These are phyloP conservation scores for Fusarium dlaminii DNA, from an alignment of 2,329 filamentous ascomycete genomes.

Conservation along the genomic window DNA sequence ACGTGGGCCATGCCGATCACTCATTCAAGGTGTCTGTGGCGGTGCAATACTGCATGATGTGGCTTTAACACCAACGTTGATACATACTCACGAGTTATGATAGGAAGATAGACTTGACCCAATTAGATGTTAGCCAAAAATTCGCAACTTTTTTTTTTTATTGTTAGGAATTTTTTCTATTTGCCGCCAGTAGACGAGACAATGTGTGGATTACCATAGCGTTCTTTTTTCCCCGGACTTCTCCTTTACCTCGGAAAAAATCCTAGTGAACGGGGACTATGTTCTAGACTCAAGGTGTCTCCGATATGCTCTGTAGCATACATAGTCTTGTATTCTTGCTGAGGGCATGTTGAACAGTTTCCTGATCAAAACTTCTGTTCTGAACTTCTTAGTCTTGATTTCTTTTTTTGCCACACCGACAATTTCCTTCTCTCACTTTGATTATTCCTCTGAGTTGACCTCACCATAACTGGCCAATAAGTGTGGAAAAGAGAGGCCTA, in stretches of 20 bases:
- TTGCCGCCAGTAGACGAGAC: slow-evolving; percentile 4
- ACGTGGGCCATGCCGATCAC: slow-evolving; percentile 33
- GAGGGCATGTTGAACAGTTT: background rate
- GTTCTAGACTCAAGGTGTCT: slow-evolving; percentile 13
- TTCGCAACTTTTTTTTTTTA: slow-evolving; percentile 1
- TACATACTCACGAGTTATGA: background rate
- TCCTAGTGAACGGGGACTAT: slow-evolving; percentile 11
- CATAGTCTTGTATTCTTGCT: slow-evolving; percentile 21
- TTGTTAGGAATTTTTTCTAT: slow-evolving; percentile 12
- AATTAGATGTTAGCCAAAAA: slow-evolving; percentile 26
- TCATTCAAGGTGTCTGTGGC: background rate
- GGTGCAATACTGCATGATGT: slow-evolving; percentile 9
- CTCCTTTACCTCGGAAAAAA: slow-evolving; percentile 3
- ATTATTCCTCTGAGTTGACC: background rate
- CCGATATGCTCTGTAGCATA: slow-evolving; percentile 22
- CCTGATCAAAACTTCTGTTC: background rate
- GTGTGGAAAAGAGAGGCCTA: background rate
- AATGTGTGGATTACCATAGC: slow-evolving; percentile 14
- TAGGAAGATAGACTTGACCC: slow-evolving; percentile 11
- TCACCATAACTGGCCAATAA: background rate
- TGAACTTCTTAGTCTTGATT: background rate
- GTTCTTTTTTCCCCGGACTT: slow-evolving; percentile 17
- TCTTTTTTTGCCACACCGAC: slow-evolving; percentile 16
- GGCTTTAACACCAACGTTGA: slow-evolving; percentile 5
- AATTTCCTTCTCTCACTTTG: background rate